These are phyloP conservation scores for button mushroom (Agaricus bisporus) DNA, from an alignment of 768 basidiomycete genomes.

Conservation along the genomic window DNA sequence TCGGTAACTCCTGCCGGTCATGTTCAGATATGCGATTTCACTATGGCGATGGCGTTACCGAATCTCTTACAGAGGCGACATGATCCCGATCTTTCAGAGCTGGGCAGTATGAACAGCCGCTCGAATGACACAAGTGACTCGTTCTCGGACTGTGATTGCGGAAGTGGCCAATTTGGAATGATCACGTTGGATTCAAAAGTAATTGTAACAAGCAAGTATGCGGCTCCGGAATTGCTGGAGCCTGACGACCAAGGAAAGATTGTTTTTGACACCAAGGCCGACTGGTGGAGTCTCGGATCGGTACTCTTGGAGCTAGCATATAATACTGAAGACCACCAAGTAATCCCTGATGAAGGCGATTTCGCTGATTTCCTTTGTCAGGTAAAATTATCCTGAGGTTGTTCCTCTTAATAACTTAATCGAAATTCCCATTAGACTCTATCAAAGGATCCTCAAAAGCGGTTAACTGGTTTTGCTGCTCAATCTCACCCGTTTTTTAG, in stretches of 20 bases:
- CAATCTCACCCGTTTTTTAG: conserved; percentile 23
- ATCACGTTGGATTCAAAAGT: conserved; percentile 18
- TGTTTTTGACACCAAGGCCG: conserved; percentile 25
- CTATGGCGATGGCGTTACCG: conserved; percentile 37
- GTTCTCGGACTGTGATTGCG: background rate
- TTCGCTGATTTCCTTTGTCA: conserved; percentile 18
- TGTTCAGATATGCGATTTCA: conserved; percentile 58
- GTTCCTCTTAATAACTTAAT: background rate
- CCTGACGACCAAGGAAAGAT: conserved; percentile 19
- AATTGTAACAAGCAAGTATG: conserved; percentile 28
- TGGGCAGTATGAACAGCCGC: background rate
- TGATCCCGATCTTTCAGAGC: conserved; percentile 1
- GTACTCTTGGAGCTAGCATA: conserved; percentile 25
- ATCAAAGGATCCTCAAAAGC: conserved; percentile 17
- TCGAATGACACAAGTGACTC: background rate
- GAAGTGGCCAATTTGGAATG: background rate
- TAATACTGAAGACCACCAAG: conserved; percentile 15
- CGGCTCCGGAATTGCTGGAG: conserved; percentile 28
- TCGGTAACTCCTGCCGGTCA: conserved; percentile 44
- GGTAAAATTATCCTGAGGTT: conserved; percentile 15
- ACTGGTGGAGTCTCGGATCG: conserved; percentile 33
- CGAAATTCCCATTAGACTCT: conserved; percentile 18
- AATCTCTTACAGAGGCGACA: background rate
- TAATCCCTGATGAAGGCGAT: background rate
- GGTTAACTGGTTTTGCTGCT: conserved; percentile 21